Percentiles rank a stretch among this genome's conserved stretches.
phyloP scores from a whole-genome alignment of 352 stramenopile genomes.

The Aphanomyces cochlioides region DNA sequence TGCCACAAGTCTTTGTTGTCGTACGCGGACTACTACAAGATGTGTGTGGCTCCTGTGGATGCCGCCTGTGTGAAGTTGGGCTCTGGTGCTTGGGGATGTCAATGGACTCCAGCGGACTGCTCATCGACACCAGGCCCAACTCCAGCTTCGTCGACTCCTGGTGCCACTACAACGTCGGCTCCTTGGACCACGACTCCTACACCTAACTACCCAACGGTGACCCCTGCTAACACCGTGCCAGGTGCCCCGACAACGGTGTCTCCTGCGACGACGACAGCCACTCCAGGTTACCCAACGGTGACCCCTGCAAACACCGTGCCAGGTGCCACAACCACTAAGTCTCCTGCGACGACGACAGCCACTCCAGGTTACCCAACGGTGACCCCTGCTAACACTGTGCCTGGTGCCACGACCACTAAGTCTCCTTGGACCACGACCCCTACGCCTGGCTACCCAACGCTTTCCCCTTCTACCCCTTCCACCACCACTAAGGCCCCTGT shows the following conservation, averaged over 20 bases:
- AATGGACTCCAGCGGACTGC: neutral
- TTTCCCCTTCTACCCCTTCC: neutral
- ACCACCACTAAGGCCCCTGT: neutral
- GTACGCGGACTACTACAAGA: conserved; percentile 24
- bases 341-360: neutral
- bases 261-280: neutral
- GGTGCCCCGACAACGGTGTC: no score
- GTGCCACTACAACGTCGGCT: neutral
- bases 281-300: neutral
- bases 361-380: neutral
- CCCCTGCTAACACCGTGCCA: neutral
- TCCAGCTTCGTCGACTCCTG: neutral
- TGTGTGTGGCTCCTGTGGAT: conserved; percentile 43
- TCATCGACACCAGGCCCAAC: neutral
- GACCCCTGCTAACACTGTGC: neutral
- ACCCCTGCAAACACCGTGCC: neutral
- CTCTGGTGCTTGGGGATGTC: conserved; percentile 38
- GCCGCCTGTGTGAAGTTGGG: conserved; percentile 40
- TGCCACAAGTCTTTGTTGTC: conserved; percentile 36
- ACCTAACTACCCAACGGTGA: neutral
- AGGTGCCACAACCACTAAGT: neutral
- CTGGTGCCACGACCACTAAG: neutral
- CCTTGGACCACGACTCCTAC: neutral
- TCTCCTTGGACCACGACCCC: neutral
- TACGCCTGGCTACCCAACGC: neutral